phyloP scores from a whole-genome alignment of 2,329 filamentous ascomycete species.

The Orbilia blumenaviensis region DNA sequence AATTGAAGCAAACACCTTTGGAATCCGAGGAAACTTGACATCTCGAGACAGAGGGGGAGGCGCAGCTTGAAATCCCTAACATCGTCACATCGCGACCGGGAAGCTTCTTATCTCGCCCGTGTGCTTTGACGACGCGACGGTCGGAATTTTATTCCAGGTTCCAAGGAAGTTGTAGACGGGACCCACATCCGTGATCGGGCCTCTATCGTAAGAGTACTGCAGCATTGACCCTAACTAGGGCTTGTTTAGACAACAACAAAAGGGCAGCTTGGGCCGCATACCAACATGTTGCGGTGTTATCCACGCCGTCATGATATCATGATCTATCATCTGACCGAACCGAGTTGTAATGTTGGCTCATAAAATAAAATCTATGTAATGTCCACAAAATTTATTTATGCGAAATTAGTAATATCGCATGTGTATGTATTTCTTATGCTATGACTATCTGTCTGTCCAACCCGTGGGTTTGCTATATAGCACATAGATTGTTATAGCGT shows the following conservation, averaged over 20 bases:
- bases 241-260: not conserved
- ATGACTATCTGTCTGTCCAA: not conserved
- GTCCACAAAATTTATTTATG: not conserved
- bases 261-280: not conserved
- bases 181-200: slow-evolving; percentile 8
- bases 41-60: slow-evolving; percentile 54
- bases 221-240: not conserved
- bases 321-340: not conserved
- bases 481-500: slow-evolving; percentile 3
- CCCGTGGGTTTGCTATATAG: slow-evolving; percentile 1
- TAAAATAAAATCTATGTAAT: not conserved
- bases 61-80: slow-evolving; percentile 42
- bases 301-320: not conserved
- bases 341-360: not conserved
- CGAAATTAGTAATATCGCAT: slow-evolving; percentile 10
- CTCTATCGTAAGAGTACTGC: too few relatives aligned
- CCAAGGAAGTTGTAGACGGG: slow-evolving; percentile 21
- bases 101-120: slow-evolving; percentile 21
- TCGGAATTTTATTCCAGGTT: slow-evolving; percentile 24
- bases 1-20: slow-evolving; percentile 24
- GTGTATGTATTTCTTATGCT: not conserved
- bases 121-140: slow-evolving; percentile 40
- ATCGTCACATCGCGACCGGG: slow-evolving; percentile 1
- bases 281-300: slow-evolving; percentile 7
- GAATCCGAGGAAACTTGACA: slow-evolving; percentile 24